Percentiles rank a stretch among this genome's conserved stretches.
Evolutionary conservation across 2,329 filamentous ascomycete genomes (phyloP).

Genomic region (Fusarium albosuccineum): DNA sequence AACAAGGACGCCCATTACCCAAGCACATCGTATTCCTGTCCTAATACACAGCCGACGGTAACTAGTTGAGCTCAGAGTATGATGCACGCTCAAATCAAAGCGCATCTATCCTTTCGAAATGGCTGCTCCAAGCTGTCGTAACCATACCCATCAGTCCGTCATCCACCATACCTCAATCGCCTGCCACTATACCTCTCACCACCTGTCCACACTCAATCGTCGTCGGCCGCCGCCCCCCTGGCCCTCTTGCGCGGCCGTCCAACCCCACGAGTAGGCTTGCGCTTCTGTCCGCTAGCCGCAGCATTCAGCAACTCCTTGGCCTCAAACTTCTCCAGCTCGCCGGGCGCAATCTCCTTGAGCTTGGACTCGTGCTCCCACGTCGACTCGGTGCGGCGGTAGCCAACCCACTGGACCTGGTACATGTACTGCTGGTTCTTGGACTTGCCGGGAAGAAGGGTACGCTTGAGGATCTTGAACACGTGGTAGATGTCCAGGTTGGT

Average conservation of each 20-base stretch:
- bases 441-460: slow-evolving; percentile 27
- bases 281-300: slow-evolving; percentile 35
- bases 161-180: too few relatives aligned
- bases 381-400: slow-evolving; percentile 41
- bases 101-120: slow-evolving; percentile 1
- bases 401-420: slow-evolving; percentile 47
- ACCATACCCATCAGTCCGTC: background rate
- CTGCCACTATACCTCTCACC: too few relatives aligned
- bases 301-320: slow-evolving; percentile 35
- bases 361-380: slow-evolving; percentile 43
- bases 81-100: slow-evolving; percentile 8
- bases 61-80: background rate
- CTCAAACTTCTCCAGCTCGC: slow-evolving; percentile 43
- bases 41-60: slow-evolving; percentile 11
- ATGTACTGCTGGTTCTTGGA: slow-evolving; percentile 34
- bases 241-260: slow-evolving; percentile 45
- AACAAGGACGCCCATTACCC: slow-evolving; percentile 22
- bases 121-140: too few relatives aligned
- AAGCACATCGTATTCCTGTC: slow-evolving; percentile 25
- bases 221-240: slow-evolving; percentile 3
- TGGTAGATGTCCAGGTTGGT: slow-evolving; percentile 44
- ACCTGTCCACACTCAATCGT: slow-evolving; percentile 5
- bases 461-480: slow-evolving; percentile 46
- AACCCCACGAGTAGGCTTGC: slow-evolving; percentile 36
- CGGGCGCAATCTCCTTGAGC: slow-evolving; percentile 41